phyloP scores from a whole-genome alignment of 1,139 yeast genomes.

The Kodamaea ohmeri region DNA sequence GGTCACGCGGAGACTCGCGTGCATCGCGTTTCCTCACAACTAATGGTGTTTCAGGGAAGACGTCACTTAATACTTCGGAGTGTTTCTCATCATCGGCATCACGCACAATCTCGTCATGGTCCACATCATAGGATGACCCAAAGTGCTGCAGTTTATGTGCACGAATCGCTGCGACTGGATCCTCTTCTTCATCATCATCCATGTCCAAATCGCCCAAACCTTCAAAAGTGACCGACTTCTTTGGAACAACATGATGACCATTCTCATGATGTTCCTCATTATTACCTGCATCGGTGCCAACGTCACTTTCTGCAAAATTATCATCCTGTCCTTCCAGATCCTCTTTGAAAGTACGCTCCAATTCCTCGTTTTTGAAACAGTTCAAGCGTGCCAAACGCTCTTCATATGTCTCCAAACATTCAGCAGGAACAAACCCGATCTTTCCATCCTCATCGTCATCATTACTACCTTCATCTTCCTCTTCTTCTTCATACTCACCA shows the following conservation, averaged over 20 bases:
- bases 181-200: constrained; percentile 25
- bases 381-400: constrained; percentile 90
- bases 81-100: constrained; percentile 21
- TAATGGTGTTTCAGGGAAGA: constrained; percentile 41
- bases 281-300: too few relatives aligned
- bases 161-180: constrained; percentile 13
- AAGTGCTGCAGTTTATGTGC: constrained; percentile 19
- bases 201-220: constrained; percentile 29
- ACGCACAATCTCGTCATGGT: constrained; percentile 21
- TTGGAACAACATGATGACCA: too few relatives aligned
- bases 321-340: too few relatives aligned
- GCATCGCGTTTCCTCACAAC: constrained; percentile 30
- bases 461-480: constrained; percentile 17
- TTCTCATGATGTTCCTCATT: too few relatives aligned
- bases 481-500: constrained; percentile 10
- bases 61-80: constrained; percentile 45
- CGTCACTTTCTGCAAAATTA: too few relatives aligned
- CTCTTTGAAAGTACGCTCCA: too few relatives aligned
- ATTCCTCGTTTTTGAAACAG: constrained; percentile 86
- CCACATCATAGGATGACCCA: constrained; percentile 21
- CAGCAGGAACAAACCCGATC: constrained; percentile 96
- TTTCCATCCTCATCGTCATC: constrained; percentile 54
- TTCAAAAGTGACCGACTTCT: constrained; percentile 44
- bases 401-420: constrained; percentile 84
- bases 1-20: too few relatives aligned